Conservation (phyloP, 2,329 filamentous ascomycete genomes). For the Trichoderma aggressivum region DNA sequence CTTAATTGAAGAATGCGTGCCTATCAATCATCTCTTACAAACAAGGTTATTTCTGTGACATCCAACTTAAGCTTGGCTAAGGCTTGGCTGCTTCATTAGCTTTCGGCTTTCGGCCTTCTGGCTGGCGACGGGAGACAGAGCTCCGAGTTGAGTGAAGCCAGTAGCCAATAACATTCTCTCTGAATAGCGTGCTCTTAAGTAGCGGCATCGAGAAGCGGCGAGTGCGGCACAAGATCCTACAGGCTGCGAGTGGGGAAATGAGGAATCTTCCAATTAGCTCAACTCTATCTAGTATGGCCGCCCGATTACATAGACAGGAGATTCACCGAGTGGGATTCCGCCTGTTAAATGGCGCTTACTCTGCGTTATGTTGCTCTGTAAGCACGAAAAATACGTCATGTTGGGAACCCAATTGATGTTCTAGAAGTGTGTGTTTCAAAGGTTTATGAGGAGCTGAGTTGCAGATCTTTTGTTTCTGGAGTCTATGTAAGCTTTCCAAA, state of each 20-base stretch:
- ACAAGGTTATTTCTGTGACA: too few relatives aligned
- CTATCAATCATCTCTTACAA: too few relatives aligned
- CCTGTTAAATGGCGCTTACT: neutral
- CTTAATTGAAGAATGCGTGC: too few relatives aligned
- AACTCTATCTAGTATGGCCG: neutral
- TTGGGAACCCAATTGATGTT: neutral
- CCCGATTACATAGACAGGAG: neutral
- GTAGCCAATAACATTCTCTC: neutral
- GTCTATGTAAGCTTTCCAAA: neutral
- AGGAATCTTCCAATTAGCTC: constrained; percentile 2
- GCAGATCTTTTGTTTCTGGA: neutral
- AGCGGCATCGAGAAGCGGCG: neutral
- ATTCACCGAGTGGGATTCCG: neutral
- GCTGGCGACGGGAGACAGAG: neutral
- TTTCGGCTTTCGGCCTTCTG: neutral
- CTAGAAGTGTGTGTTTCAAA: neutral
- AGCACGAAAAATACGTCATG: neutral
- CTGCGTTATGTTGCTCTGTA: neutral
- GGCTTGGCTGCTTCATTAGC: neutral
- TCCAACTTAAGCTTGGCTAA: neutral
- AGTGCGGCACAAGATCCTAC: neutral
- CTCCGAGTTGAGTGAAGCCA: neutral
- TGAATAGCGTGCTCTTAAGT: neutral
- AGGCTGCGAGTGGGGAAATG: neutral
- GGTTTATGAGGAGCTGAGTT: neutral